Base-by-base conservation (phyloP, 2,329 filamentous ascomycete genomes). In the Cyclaneusma minus region DNA sequence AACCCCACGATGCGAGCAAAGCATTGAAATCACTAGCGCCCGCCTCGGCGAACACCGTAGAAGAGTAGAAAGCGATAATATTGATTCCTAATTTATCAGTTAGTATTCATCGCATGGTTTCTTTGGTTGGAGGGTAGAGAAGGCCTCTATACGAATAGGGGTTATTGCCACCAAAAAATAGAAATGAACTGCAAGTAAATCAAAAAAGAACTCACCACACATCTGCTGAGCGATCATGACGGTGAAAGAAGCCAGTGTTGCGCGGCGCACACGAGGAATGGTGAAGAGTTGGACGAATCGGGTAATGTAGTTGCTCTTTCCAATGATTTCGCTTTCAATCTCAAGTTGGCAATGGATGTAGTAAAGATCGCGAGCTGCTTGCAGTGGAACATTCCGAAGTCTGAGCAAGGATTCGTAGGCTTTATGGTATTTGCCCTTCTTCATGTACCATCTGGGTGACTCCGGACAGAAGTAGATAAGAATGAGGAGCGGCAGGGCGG, bases 31-130 rank as follows among this genome's bases (percentile, higher is more conserved):
- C 48, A 21, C 32, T 48, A 18, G 68, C 66, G 4, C 71, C 71
- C 3, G 73, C 64, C 1, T 73, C 47, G 16, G 48, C 39, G 40
- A 73, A 73, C 10, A 73, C 56, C 4, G 69, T 73, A 0, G 69
- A 72, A 1, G 68, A 76, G 49, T 84, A 83, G 48, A 83, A 83
- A 1, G 76, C 72, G 29, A 83, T 76, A 30, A 82, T 77, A 44
- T 81, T 80, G 48, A 78, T 64, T 51, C 64, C 66, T n/a, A n/a
- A n/a, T n/a, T n/a, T n/a, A n/a, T n/a, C n/a, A n/a, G n/a, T n/a
- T n/a, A 3, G n/a, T n/a, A n/a, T 50, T 45, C 13, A 58, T 34
- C 4, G 45, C 37, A 17, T n/a, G n/a, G n/a, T n/a, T n/a, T n/a
- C n/a, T n/a, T n/a, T n/a, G n/a, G n/a, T n/a, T n/a, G n/a, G n/a